phyloP scores from a whole-genome alignment of 306 rosid species.

The Acacia melanoxylon region DNA sequence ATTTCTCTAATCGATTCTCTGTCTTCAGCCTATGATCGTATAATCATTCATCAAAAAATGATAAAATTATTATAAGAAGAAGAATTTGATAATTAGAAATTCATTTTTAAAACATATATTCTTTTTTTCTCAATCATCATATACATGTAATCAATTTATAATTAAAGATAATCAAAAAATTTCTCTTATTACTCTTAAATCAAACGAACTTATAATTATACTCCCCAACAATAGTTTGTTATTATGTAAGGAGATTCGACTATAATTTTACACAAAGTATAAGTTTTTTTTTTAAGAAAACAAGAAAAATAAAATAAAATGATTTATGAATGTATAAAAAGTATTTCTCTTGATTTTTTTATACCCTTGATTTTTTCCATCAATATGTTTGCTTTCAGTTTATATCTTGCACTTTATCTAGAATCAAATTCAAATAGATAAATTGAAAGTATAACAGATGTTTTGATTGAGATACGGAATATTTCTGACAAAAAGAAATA shows the following conservation, averaged over 20 bases:
- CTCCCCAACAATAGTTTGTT: too few species aligned
- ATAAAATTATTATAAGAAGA: background rate
- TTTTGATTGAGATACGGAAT: background rate
- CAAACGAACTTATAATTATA: background rate
- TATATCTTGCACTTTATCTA: background rate
- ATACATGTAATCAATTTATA: background rate
- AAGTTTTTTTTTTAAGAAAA: background rate
- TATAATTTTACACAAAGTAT: background rate
- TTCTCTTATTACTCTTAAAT: background rate
- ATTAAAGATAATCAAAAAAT: background rate
- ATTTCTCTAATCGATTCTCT: slow-evolving; percentile 16
- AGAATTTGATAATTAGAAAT: background rate
- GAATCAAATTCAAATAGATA: background rate
- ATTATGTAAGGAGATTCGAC: background rate
- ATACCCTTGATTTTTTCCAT: too few species aligned
- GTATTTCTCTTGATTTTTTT: background rate
- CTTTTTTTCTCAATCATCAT: too few species aligned
- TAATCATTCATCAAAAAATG: background rate
- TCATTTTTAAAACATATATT: background rate
- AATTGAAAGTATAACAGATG: background rate
- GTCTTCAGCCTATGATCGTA: slow-evolving; percentile 7
- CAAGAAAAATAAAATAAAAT: background rate
- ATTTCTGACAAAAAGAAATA: background rate
- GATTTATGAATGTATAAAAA: background rate
- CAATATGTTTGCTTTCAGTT: background rate